Base-by-base conservation (phyloP, 1,284 basidiomycete species). In the Irpex rosettiformis region DNA sequence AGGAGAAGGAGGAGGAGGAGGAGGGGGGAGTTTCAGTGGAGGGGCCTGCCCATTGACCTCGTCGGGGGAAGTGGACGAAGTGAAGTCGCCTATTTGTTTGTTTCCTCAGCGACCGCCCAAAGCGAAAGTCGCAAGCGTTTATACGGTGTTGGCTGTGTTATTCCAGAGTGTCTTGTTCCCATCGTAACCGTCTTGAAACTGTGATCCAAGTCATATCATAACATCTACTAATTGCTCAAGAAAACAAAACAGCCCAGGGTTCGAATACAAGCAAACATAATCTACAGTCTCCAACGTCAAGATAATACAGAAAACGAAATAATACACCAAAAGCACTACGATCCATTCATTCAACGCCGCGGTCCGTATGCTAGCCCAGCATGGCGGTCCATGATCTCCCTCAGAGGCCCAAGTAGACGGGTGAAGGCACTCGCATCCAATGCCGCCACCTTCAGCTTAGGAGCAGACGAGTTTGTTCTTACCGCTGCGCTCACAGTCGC, bases 341-440 rank as follows among this genome's bases (percentile, higher is more conserved):
- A n/a, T 16, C 25, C 40, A 47, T 27, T 29, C 16, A 60, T 58
- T 57, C 63, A 57, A 30, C 56, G 45, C 25, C 55, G 56, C 52
- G 65, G 58, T 18, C 78, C 77, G 64, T 83, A 83, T 29, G 83
- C 77, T 62, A 78, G 75, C 3, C 79, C 78, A 18, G 92, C 93
- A 65, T 90, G 88, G 49, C 91, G 83, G 69, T 93, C 90, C 90
- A 95, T 91, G 68, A 95, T 88, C 67, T 93, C 91, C 47, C 91
- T 83, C 60, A 94, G 74, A 8, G 96, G 96, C 3, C 97, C 96
- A 40, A 99, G 84, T 28, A 99, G 78, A 54, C 96, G 87, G 5
- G 94, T 98, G 71, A 99, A 99, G 2, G 96, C 93, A 63, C 93
- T 85, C 57, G 95, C 94, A 66, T 95, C 94, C 65, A 99, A 80